phyloP scores from a whole-genome alignment of 2,329 filamentous ascomycete genomes.

The Calonectria fujianensis region DNA sequence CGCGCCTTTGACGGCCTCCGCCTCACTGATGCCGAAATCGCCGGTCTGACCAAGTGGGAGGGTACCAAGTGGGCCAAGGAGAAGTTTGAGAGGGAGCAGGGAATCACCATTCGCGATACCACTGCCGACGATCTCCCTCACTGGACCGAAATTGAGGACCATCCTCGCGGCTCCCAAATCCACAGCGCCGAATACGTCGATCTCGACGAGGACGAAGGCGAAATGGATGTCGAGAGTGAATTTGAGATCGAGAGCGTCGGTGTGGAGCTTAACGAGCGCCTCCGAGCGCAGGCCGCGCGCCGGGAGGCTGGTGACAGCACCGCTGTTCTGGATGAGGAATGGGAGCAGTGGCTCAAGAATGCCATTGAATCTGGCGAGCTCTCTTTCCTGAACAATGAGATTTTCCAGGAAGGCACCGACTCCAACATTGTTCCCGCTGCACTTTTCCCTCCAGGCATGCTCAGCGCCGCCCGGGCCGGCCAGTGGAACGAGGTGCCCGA shows the following conservation, averaged over 20 bases:
- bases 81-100: slow-evolving; percentile 85
- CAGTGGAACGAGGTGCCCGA: slow-evolving; percentile 76
- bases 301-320: slow-evolving; percentile 76
- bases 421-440: slow-evolving; percentile 56
- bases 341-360: slow-evolving; percentile 85
- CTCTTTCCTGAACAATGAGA: slow-evolving; percentile 66
- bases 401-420: slow-evolving; percentile 57
- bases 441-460: slow-evolving; percentile 71
- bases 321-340: slow-evolving; percentile 80
- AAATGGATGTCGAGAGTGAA: slow-evolving; percentile 72
- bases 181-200: slow-evolving; percentile 47
- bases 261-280: slow-evolving; percentile 77
- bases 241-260: slow-evolving; percentile 74
- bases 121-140: slow-evolving; percentile 80
- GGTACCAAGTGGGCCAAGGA: slow-evolving; percentile 89
- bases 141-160: slow-evolving; percentile 65
- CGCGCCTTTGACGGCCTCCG: slow-evolving; percentile 82
- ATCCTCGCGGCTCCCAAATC: slow-evolving; percentile 44
- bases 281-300: slow-evolving; percentile 77
- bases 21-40: slow-evolving; percentile 82
- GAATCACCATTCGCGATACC: slow-evolving; percentile 81
- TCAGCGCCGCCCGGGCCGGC: slow-evolving; percentile 73
- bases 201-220: slow-evolving; percentile 57
- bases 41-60: slow-evolving; percentile 86
- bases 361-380: slow-evolving; percentile 78